Evolutionary conservation across 192 early-diverging fungal genomes (phyloP).

Genomic region (Paraglomus brasilianum): DNA sequence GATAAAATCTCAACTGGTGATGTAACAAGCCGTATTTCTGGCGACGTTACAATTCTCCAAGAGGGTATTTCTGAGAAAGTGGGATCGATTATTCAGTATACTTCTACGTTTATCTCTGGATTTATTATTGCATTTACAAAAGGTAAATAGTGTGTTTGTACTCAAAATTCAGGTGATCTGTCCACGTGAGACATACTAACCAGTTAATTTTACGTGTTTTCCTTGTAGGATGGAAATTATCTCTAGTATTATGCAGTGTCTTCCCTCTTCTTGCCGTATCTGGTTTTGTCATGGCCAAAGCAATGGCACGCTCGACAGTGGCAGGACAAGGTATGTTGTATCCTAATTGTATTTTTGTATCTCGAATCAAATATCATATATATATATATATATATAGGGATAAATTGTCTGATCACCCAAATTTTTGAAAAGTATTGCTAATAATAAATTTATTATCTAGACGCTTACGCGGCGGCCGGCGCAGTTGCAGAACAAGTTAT

Average conservation of each 20-base stretch:
- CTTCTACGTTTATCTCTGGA: conserved; percentile 68
- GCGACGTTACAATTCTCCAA: conserved; percentile 82
- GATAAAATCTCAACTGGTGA: conserved; percentile 73
- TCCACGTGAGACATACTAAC: too few relatives aligned
- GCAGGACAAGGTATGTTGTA: conserved; percentile 2
- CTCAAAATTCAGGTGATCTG: too few relatives aligned
- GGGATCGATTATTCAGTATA: conserved; percentile 62
- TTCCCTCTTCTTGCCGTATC: conserved; percentile 65
- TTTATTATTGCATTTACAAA: conserved; percentile 75
- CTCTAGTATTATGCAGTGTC: conserved; percentile 76
- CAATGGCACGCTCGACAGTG: not conserved
- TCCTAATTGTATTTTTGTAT: too few relatives aligned
- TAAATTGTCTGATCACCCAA: too few relatives aligned
- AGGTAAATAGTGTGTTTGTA: too few relatives aligned
- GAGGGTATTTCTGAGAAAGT: conserved; percentile 89
- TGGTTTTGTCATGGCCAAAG: conserved; percentile 21
- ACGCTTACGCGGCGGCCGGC: conserved; percentile 80
- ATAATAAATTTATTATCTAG: conserved; percentile 24
- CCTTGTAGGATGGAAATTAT: conserved; percentile 73
- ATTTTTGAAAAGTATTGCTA: too few relatives aligned
- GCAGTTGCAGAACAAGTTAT: conserved; percentile 89
- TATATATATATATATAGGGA: too few relatives aligned
- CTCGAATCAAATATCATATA: too few relatives aligned
- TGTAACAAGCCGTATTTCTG: conserved; percentile 56
- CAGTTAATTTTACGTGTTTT: conserved; percentile 42